These are phyloP conservation scores for Yamadazyma triangularis DNA, from an alignment of 1,139 yeast genomes.

Conservation along the genomic window DNA sequence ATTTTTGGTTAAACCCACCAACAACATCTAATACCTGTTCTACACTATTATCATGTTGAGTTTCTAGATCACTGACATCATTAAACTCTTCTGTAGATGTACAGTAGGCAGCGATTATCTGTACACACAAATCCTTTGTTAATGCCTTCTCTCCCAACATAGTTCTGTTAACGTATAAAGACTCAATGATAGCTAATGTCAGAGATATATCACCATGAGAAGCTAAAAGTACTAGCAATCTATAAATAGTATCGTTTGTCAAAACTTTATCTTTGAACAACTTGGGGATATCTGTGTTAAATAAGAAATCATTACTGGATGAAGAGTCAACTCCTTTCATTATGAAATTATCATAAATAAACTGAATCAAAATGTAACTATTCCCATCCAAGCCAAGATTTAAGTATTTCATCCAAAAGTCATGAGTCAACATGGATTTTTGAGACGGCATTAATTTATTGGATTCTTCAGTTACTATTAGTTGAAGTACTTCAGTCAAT, in stretches of 20 bases:
- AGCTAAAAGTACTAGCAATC: constrained; percentile 30
- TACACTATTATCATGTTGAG: constrained; percentile 20
- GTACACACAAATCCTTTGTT: constrained; percentile 29
- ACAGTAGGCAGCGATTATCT: constrained; percentile 37
- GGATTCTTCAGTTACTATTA: constrained; percentile 5
- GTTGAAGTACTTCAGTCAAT: constrained; percentile 13
- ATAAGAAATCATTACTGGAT: constrained; percentile 10
- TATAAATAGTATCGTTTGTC: constrained; percentile 7
- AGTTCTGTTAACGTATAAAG: constrained; percentile 31
- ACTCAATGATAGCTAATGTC: constrained; percentile 32
- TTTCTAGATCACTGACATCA: constrained; percentile 1
- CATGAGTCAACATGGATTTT: constrained; percentile 5
- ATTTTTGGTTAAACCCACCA: constrained; percentile 20
- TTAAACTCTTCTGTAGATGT: constrained; percentile 2
- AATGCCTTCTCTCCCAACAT: constrained; percentile 31
- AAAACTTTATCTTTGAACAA: constrained; percentile 6
- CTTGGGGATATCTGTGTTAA: constrained; percentile 6
- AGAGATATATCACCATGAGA: constrained; percentile 35
- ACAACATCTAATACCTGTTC: constrained; percentile 30
- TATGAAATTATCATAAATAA: constrained; percentile 24
- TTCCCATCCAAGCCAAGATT: constrained; percentile 19
- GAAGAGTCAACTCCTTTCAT: constrained; percentile 20
- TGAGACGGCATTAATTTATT: neutral
- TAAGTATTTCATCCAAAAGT: constrained; percentile 21
- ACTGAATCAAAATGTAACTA: constrained; percentile 24